A percentile compares a stretch with the other conserved stretches of the same genome.
These are phyloP conservation scores for Thraustotheca clavata DNA, from an alignment of 352 stramenopile genomes.

Conservation along the genomic window DNA sequence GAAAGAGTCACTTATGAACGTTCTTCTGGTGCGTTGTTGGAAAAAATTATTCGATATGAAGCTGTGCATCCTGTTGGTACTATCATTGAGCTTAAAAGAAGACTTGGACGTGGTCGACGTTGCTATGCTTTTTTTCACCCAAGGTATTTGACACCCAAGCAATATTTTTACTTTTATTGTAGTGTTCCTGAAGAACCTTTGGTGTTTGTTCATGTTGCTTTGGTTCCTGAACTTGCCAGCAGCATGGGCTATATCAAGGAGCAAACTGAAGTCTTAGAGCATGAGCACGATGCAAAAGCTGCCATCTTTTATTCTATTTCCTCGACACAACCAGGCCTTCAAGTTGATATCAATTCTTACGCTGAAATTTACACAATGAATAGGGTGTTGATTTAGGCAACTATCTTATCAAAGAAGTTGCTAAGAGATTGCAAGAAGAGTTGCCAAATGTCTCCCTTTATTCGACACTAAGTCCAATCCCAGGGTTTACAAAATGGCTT, in stretches of 20 bases:
- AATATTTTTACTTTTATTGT: neutral
- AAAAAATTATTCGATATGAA: conserved; percentile 94
- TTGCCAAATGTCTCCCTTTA: conserved; percentile 75
- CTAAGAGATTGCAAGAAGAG: conserved; percentile 67
- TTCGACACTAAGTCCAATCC: conserved; percentile 92
- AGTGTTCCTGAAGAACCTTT: conserved; percentile 87
- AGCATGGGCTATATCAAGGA: conserved; percentile 90
- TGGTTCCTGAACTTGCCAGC: conserved; percentile 81
- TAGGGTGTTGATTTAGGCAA: conserved; percentile 92
- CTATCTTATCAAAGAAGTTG: conserved; percentile 94
- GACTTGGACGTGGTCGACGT: conserved; percentile 72
- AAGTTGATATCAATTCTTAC: conserved; percentile 28
- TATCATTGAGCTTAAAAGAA: conserved; percentile 88
- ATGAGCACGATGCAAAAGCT: conserved; percentile 48
- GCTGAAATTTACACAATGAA: neutral
- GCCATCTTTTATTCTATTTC: conserved; percentile 97
- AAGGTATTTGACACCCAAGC: conserved; percentile 29
- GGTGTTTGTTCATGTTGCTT: conserved; percentile 92
- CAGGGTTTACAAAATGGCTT: conserved; percentile 90
- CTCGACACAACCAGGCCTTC: conserved; percentile 85
- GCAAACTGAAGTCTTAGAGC: conserved; percentile 50
- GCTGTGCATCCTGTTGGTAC: conserved; percentile 91
- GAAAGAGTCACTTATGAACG: conserved; percentile 90
- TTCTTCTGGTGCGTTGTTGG: conserved; percentile 86
- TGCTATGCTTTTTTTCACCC: conserved; percentile 95